Percentiles rank a stretch among this genome's conserved stretches.
These are phyloP conservation scores for Halocafeteria seosinensis DNA, from an alignment of 108 stramenopile species.

Conservation along the genomic window DNA sequence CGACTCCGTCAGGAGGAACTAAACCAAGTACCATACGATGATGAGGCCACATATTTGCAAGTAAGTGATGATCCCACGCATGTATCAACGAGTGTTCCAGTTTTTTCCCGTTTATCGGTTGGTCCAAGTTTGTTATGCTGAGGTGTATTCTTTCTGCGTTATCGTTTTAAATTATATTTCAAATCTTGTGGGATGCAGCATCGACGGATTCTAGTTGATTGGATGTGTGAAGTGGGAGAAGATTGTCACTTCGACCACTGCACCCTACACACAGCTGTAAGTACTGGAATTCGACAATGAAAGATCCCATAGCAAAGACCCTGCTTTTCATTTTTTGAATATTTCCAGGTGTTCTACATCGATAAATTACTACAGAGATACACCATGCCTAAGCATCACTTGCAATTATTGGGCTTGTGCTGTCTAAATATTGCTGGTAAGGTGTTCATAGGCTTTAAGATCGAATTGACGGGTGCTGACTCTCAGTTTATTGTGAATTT, in stretches of 20 bases:
- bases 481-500: background rate
- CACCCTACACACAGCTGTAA: background rate
- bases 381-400: background rate
- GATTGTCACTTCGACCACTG: background rate
- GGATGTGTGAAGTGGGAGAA: background rate
- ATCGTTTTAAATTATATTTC: too few relatives aligned
- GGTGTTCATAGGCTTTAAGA: background rate
- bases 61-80: too few relatives aligned
- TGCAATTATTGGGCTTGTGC: background rate
- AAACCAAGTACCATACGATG: too few relatives aligned
- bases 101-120: too few relatives aligned
- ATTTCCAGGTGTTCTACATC: background rate
- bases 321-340: background rate
- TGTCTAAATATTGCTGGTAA: background rate
- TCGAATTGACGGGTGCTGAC: background rate
- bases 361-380: background rate
- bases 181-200: too few relatives aligned
- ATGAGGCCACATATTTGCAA: too few relatives aligned
- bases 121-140: too few relatives aligned
- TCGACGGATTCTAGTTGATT: background rate
- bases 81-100: too few relatives aligned
- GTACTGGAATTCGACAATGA: background rate
- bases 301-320: background rate
- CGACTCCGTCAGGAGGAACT: too few relatives aligned
- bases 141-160: too few relatives aligned